Evolutionary conservation across 495 filamentous ascomycete species (phyloP).

Genomic region (Aspergillus carlsbadensis): DNA sequence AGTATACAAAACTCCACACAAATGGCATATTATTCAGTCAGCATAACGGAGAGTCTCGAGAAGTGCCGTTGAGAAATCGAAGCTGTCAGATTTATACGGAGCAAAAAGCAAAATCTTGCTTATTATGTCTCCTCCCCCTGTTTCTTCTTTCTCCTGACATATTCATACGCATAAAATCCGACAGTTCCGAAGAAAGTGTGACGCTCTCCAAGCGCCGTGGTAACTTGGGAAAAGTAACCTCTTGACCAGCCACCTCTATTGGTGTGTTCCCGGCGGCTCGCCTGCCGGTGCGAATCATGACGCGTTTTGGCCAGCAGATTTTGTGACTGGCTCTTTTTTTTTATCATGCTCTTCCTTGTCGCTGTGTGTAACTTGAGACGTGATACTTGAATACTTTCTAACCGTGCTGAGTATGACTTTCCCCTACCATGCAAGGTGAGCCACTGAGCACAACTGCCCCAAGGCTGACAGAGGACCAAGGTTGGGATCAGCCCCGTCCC

Average conservation of each 20-base stretch:
- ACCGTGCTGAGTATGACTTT: slow-evolving; percentile 5
- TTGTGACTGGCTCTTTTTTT: slow-evolving; percentile 12
- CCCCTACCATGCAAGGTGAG: slow-evolving; percentile 1
- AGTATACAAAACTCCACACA: slow-evolving; percentile 6
- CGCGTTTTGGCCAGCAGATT: slow-evolving; percentile 5
- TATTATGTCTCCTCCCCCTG: neutral
- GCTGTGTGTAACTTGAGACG: slow-evolving; percentile 3
- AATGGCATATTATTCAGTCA: slow-evolving; percentile 2
- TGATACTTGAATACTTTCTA: slow-evolving; percentile 2
- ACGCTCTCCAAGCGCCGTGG: slow-evolving; percentile 4
- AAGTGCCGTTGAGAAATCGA: neutral
- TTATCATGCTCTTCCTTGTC: neutral
- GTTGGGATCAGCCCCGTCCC: neutral
- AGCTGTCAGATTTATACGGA: neutral
- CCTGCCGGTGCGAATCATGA: slow-evolving; percentile 22
- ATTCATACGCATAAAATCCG: neutral
- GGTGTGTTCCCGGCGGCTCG: slow-evolving; percentile 8
- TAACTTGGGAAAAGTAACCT: neutral
- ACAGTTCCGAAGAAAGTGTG: slow-evolving; percentile 19
- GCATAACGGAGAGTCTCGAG: neutral
- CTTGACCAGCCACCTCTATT: slow-evolving; percentile 18
- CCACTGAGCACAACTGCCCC: neutral
- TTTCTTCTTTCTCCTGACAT: slow-evolving; percentile 2
- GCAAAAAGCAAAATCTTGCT: neutral
- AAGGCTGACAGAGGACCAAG: neutral